Evolutionary conservation across 2,329 filamentous ascomycete species (phyloP), one percentile per base, ranked within the genome.

Genomic region (Penicillium frequentans): DNA sequence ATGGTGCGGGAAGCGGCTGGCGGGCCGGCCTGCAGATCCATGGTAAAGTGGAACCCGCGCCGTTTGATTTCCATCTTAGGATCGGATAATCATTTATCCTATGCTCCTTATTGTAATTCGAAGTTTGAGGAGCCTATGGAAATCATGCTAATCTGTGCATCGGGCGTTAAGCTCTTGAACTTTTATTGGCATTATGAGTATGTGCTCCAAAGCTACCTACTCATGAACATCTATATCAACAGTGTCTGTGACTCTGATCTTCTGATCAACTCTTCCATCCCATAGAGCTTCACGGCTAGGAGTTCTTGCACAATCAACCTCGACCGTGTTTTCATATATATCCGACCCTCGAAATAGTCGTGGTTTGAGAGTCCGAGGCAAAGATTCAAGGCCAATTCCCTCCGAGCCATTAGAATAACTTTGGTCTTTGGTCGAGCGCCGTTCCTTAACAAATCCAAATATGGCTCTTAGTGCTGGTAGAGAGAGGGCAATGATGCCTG

Each of bases 401-500:
- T 21, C 48, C 5, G 48, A 24, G 33, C 33, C 48, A 27, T 23
- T 21, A 9, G 49, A 54, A 37, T 46, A 45, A 21, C 55, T 57
- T 13, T 54, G 26, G 14, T 54, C 44, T 14, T 23, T 42, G 3
- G 39, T 57, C 3, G 51, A 57, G 7, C 51, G 50, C 8, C 24
- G 14, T 26, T 54, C 47, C n/a, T 54, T 54, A 23, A 57, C 35
- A 45, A 57, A 56, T 10, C 55, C 76, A 24, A 57, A 57, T 24
- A 57, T 26, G 21, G 44, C 51, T 46, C 50, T 56, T 27, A 61
- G 46, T 1, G 61, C 58, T 8, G 61, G 63, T 16, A 66, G 50
- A 8, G 64, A 66, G 1, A 66, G 56, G 2, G 62, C 64, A 42
- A 65, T 55, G 1, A 66, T 66, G 3, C 45, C 57, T 10, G 61